Percentiles rank a stretch among this genome's conserved stretches.
Evolutionary conservation across 2,329 filamentous ascomycete genomes (phyloP).

Genomic region (Aspergillus amoenus): DNA sequence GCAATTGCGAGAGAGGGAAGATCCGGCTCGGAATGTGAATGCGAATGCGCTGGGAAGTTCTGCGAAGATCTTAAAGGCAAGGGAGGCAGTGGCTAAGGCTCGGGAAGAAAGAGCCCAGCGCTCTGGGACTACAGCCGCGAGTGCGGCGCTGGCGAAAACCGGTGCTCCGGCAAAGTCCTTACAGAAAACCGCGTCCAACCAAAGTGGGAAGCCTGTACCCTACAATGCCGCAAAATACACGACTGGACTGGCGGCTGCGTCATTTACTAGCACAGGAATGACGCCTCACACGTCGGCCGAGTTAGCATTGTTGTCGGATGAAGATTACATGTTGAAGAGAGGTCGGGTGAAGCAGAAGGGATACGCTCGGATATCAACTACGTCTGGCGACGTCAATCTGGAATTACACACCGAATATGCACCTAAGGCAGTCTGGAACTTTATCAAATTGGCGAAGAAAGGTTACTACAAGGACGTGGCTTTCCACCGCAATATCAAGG

Average conservation of each 20-base stretch:
- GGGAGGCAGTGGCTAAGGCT: slow-evolving; percentile 89
- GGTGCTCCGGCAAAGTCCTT: slow-evolving; percentile 15
- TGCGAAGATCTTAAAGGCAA: slow-evolving; percentile 83
- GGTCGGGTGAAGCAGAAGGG: slow-evolving; percentile 86
- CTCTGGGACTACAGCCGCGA: slow-evolving; percentile 53
- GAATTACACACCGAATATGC: slow-evolving; percentile 90
- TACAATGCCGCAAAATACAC: slow-evolving; percentile 90
- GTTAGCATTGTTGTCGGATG: slow-evolving; percentile 81
- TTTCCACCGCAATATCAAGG: slow-evolving; percentile 92
- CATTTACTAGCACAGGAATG: slow-evolving; percentile 90
- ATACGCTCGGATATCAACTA: slow-evolving; percentile 87
- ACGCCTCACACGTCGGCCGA: slow-evolving; percentile 89
- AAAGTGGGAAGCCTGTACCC: slow-evolving; percentile 47
- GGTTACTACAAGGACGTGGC: slow-evolving; percentile 82
- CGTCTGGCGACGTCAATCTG: slow-evolving; percentile 77
- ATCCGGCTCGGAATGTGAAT: slow-evolving; percentile 67
- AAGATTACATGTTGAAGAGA: slow-evolving; percentile 95
- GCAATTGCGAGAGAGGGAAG: slow-evolving; percentile 65
- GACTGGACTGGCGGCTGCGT: slow-evolving; percentile 85
- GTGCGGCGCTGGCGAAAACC: slow-evolving; percentile 28
- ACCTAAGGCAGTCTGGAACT: slow-evolving; percentile 96
- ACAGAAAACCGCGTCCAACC: slow-evolving; percentile 25
- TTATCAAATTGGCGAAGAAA: slow-evolving; percentile 79
- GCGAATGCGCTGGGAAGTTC: slow-evolving; percentile 73
- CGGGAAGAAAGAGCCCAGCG: slow-evolving; percentile 67